Evolutionary conservation across 495 filamentous ascomycete genomes (phyloP).

Genomic region (Penicillium daleae): DNA sequence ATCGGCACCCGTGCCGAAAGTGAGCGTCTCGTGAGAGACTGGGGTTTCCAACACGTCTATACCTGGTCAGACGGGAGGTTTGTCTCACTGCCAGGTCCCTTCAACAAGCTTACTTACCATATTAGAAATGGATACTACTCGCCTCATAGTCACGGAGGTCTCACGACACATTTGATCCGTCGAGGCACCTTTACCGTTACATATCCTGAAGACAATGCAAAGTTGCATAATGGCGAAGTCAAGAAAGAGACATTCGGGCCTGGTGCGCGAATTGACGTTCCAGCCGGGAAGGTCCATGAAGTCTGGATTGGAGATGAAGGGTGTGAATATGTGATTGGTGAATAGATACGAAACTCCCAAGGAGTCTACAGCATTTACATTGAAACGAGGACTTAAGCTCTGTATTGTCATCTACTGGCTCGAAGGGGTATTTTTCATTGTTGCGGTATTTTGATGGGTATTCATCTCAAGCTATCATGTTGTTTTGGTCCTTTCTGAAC

Average conservation of each 20-base stretch:
- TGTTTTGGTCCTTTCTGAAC: background rate
- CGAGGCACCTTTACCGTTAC: constrained; percentile 70
- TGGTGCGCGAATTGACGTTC: constrained; percentile 77
- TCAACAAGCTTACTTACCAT: background rate
- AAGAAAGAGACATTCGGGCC: constrained; percentile 69
- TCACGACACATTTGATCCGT: constrained; percentile 80
- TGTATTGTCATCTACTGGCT: background rate
- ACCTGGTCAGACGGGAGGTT: constrained; percentile 82
- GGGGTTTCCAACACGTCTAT: constrained; percentile 78
- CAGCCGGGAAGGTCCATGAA: constrained; percentile 71
- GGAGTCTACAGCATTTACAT: background rate
- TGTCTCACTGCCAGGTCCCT: constrained; percentile 21
- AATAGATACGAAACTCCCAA: constrained; percentile 42
- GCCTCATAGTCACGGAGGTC: constrained; percentile 69
- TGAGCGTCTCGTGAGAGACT: constrained; percentile 69
- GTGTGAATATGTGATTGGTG: constrained; percentile 86
- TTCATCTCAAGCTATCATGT: background rate
- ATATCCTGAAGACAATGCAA: constrained; percentile 67
- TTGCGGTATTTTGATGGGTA: background rate
- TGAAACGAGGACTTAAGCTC: too few relatives aligned
- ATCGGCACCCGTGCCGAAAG: constrained; percentile 53
- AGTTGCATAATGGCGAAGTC: constrained; percentile 35
- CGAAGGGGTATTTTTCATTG: background rate
- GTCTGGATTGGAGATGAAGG: constrained; percentile 81
- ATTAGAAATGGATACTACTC: constrained; percentile 70